phyloP scores from a whole-genome alignment of 2,329 filamentous ascomycete species.

The Colletotrichum sp. region DNA sequence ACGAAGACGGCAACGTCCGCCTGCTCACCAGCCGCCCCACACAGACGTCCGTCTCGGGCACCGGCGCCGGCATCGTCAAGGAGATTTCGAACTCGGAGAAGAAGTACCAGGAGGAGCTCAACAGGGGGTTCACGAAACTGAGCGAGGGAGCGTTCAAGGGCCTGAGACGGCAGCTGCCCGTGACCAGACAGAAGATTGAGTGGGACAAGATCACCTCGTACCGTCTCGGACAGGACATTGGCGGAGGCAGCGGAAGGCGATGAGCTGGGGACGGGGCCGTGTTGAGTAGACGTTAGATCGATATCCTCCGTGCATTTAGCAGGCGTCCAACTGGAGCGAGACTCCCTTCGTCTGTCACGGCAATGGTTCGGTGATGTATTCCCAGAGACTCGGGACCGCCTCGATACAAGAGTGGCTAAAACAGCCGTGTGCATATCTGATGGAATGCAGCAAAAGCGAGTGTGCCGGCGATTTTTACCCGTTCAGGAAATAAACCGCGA shows the following conservation, averaged over 20 bases:
- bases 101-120: conserved; percentile 95
- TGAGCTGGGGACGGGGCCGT: conserved; percentile 31
- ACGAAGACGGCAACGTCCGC: conserved; percentile 97
- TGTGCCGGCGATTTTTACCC: not conserved
- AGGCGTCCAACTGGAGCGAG: not conserved
- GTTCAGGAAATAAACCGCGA: conserved; percentile 2
- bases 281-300: not conserved
- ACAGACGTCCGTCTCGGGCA: conserved; percentile 62
- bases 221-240: conserved; percentile 81
- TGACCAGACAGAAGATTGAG: conserved; percentile 98
- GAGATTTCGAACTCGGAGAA: conserved; percentile 83
- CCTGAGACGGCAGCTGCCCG: conserved; percentile 87
- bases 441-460: not conserved
- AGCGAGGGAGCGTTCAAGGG: conserved; percentile 97
- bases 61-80: conserved; percentile 73
- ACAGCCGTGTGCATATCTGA: not conserved
- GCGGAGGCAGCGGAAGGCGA: conserved; percentile 66
- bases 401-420: not conserved
- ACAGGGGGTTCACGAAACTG: conserved; percentile 84
- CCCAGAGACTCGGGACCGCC: not conserved
- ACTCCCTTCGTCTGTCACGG: not conserved
- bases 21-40: conserved; percentile 87
- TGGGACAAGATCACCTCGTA: conserved; percentile 99
- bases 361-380: not conserved
- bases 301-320: not conserved